Percentiles rank a stretch among this genome's conserved stretches.
These are phyloP conservation scores for Colletotrichum orchidophilum DNA, from an alignment of 2,329 filamentous ascomycete genomes.

Conservation along the genomic window DNA sequence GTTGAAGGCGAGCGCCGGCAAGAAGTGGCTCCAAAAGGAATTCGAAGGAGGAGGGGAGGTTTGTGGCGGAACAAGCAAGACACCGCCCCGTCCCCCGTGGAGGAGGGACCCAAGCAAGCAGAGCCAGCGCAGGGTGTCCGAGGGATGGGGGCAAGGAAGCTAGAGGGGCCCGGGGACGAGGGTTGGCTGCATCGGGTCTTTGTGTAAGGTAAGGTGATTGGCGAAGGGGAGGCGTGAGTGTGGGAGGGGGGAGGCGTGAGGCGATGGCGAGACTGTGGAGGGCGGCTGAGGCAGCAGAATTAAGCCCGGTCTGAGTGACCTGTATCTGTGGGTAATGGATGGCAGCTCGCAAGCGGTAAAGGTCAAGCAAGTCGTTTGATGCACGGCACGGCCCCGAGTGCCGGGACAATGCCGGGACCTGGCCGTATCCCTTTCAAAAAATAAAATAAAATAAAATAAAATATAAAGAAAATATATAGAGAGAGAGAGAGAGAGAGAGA, in stretches of 20 bases:
- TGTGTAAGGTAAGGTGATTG: background rate
- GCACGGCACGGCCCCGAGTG: slow-evolving; percentile 22
- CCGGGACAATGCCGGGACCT: slow-evolving; percentile 1
- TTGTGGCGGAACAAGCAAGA: slow-evolving; percentile 28
- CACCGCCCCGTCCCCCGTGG: background rate
- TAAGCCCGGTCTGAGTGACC: slow-evolving; percentile 9
- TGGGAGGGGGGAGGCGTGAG: slow-evolving; percentile 5
- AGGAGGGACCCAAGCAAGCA: slow-evolving; percentile 5
- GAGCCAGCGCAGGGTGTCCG: slow-evolving; percentile 23
- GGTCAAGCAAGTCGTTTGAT: background rate
- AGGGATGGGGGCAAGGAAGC: slow-evolving; percentile 9
- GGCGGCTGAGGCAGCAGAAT: slow-evolving; percentile 31
- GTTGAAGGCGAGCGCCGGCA: background rate
- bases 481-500: too few relatives aligned
- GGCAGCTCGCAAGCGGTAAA: slow-evolving; percentile 5
- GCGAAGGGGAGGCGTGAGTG: background rate
- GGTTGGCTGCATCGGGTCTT: background rate
- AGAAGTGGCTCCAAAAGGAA: background rate
- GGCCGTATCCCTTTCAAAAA: too few relatives aligned
- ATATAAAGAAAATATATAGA: too few relatives aligned
- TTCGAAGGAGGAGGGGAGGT: background rate
- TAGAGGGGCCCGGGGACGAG: slow-evolving; percentile 3
- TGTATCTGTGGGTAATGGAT: slow-evolving; percentile 22
- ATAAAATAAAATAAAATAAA: too few relatives aligned
- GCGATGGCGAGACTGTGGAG: slow-evolving; percentile 21